Base-by-base conservation (phyloP, 345 rosid species). In the Bruguiera parviflora region DNA sequence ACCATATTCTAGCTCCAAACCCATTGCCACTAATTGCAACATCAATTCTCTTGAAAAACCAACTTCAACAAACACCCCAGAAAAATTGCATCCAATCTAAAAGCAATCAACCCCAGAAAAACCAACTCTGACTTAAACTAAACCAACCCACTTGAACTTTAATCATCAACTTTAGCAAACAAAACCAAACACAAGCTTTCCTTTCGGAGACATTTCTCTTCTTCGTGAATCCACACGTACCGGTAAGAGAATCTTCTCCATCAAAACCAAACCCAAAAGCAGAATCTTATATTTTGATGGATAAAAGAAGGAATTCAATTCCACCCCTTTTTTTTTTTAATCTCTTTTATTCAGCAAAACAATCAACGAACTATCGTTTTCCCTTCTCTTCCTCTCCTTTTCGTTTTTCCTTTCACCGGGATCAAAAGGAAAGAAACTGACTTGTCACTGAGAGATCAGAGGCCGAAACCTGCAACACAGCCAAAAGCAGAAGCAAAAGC, bases 401-500 rank as follows among this genome's bases (percentile, higher is more conserved):
- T 43, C 4, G 3, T 43, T 15, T 43, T 43, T 57, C 19, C 46
- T 22, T 68, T n/a, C 61, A 37, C 53, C 33, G 63, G 83, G 76
- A 82, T 73, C 78, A 74, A 78, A 39, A 37, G 64, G 52, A 33
- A 71, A 68, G 51, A 71, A 81, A 80, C 88, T 86, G 84, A 85
- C 74, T 86, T 85, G 96, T 89, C 86, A 86, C 87, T 76, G 85
- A 87, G 79, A 82, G 85, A 84, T 80, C 90, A 87, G 91, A 87
- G 81, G 79, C 81, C 80, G 47, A 79, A 70, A 76, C 84, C 81
- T 79, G 47, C 78, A 70, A 76, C 84, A 81, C 79, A 76, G 79
- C 78, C 75, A 77, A 75, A 68, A 80, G 79, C 77, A 64, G 70
- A 79, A 81, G 74, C 80, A 78, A 71, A 80, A 73, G 64, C 64